A percentile compares a stretch with the other conserved stretches of the same genome.
These are phyloP conservation scores for Boletus mariae DNA, from an alignment of 1,284 basidiomycete genomes.

Conservation along the genomic window DNA sequence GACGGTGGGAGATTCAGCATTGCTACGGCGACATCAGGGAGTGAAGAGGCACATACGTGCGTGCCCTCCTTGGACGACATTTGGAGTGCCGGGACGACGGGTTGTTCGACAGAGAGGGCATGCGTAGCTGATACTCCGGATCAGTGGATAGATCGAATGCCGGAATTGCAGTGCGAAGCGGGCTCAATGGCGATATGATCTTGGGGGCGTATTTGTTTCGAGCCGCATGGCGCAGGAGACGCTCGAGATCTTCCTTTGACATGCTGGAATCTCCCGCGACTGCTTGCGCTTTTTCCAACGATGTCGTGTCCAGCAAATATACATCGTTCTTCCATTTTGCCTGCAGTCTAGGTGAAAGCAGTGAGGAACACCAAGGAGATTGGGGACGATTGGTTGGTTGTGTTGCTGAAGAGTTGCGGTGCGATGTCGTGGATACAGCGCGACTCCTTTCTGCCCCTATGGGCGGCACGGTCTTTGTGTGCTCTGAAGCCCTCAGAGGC, in stretches of 20 bases:
- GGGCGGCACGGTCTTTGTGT: conserved; percentile 21
- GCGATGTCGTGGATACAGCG: conserved; percentile 17
- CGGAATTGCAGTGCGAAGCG: conserved; percentile 22
- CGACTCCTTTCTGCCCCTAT: conserved; percentile 32
- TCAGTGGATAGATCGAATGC: conserved; percentile 15
- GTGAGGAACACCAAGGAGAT: conserved; percentile 8
- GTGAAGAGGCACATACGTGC: conserved; percentile 24
- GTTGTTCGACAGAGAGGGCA: conserved; percentile 21
- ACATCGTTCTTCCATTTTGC: conserved; percentile 5
- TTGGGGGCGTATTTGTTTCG: conserved; percentile 28
- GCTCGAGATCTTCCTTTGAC: conserved; percentile 22
- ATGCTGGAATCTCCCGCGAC: background rate
- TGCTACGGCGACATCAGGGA: background rate
- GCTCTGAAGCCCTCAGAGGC: conserved; percentile 23
- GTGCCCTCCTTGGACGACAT: conserved; percentile 14
- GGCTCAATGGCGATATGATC: conserved; percentile 31
- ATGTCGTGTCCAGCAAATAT: background rate
- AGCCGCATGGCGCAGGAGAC: conserved; percentile 23
- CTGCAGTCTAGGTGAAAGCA: conserved; percentile 1
- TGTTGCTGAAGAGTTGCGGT: conserved; percentile 1
- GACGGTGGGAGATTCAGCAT: conserved; percentile 2
- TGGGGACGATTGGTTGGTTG: background rate
- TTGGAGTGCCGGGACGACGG: conserved; percentile 24
- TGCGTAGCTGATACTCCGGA: conserved; percentile 16
- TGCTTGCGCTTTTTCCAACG: background rate